phyloP scores from a whole-genome alignment of 2,329 filamentous ascomycete species.

The Myriosclerotinia scirpicola region DNA sequence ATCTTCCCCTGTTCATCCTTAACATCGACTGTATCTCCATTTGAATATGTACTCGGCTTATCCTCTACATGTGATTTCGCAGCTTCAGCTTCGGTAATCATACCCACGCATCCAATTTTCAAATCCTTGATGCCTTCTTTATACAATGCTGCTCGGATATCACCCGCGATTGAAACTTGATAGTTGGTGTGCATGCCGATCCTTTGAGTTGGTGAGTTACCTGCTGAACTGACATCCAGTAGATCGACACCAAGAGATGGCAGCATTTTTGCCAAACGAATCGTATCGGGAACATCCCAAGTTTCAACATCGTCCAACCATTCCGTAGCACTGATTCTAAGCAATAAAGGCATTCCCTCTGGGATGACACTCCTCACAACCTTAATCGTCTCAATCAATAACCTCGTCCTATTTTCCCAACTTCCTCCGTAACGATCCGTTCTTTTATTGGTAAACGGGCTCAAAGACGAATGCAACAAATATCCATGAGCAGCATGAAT shows the following conservation, averaged over 20 bases:
- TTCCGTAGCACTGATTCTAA: conserved; percentile 62
- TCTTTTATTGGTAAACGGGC: conserved; percentile 57
- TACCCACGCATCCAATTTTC: conserved; percentile 72
- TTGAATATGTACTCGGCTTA: conserved; percentile 39
- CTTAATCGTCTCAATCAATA: conserved; percentile 55
- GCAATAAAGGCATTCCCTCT: conserved; percentile 53
- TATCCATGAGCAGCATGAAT: conserved; percentile 66
- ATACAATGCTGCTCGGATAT: conserved; percentile 65
- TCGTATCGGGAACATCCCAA: conserved; percentile 41
- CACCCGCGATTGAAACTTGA: conserved; percentile 71
- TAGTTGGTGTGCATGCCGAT: conserved; percentile 57
- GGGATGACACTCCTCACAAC: conserved; percentile 55
- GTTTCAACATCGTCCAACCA: conserved; percentile 52
- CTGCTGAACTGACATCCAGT: conserved; percentile 78
- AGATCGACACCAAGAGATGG: conserved; percentile 75
- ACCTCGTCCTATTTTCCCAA: conserved; percentile 64
- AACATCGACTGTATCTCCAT: conserved; percentile 46
- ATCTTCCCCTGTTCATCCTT: conserved; percentile 33
- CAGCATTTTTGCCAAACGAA: conserved; percentile 67
- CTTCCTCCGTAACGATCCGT: conserved; percentile 66
- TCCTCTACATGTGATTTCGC: conserved; percentile 45
- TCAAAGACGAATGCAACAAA: conserved; percentile 64
- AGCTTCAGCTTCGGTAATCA: conserved; percentile 63
- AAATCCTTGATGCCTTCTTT: conserved; percentile 53
- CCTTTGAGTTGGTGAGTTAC: conserved; percentile 59